Conservation (phyloP, 495 filamentous ascomycete genomes). For the Xylaria telfairii region DNA sequence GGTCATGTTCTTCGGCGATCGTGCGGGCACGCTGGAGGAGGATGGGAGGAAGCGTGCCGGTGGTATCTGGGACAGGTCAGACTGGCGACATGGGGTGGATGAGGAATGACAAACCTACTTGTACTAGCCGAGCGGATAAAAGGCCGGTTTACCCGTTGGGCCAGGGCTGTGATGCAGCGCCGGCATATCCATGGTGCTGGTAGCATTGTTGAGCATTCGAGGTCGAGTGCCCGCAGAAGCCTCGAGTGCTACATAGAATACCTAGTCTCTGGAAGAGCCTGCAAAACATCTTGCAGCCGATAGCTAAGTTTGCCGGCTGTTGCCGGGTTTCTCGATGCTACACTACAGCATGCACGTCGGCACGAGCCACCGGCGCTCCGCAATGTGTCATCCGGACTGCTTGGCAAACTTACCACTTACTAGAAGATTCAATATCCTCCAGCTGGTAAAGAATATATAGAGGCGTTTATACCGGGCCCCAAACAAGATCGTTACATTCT, state of each 20-base stretch:
- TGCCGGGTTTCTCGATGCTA: neutral
- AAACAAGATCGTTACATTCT: no score
- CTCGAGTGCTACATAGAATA: neutral
- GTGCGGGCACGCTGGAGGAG: slow-evolving; percentile 52
- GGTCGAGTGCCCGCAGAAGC: neutral
- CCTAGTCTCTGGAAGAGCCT: neutral
- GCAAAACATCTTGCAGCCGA: slow-evolving; percentile 12
- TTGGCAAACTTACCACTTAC: neutral
- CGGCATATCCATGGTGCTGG: slow-evolving; percentile 62
- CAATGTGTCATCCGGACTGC: neutral
- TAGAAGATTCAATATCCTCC: no score
- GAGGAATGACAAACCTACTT: slow-evolving; percentile 37
- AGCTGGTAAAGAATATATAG: no score
- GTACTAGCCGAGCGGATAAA: slow-evolving; percentile 54
- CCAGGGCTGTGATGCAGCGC: slow-evolving; percentile 52
- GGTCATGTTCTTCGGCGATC: slow-evolving; percentile 57
- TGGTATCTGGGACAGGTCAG: slow-evolving; percentile 27
- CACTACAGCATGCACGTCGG: neutral
- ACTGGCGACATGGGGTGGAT: neutral
- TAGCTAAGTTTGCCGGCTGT: slow-evolving; percentile 20
- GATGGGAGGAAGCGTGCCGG: slow-evolving; percentile 38
- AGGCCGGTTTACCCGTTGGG: slow-evolving; percentile 40
- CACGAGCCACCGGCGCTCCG: neutral
- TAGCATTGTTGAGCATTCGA: slow-evolving; percentile 49
- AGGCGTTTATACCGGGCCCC: no score